Evolutionary conservation across 148 eudicot genomes (phyloP).

Genomic region (Amaranthus palmeri): DNA sequence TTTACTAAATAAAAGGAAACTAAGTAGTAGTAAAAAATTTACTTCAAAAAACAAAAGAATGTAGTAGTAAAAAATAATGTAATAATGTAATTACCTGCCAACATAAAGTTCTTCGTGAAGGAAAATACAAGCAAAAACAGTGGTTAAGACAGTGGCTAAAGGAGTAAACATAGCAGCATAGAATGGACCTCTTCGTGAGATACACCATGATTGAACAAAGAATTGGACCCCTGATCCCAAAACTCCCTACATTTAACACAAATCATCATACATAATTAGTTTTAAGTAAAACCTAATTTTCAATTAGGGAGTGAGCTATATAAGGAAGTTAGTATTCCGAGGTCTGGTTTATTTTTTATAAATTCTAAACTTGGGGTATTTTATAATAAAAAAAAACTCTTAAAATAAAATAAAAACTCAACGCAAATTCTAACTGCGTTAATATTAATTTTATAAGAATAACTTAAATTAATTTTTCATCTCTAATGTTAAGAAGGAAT

Average conservation of each 20-base stretch:
- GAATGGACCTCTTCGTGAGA: slow-evolving; percentile 56
- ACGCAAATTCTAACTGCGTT: too few relatives aligned
- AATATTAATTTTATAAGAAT: too few relatives aligned
- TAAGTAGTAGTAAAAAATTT: background rate
- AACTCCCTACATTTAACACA: slow-evolving; percentile 35
- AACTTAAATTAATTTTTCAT: too few relatives aligned
- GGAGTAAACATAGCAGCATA: slow-evolving; percentile 83
- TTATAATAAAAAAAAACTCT: too few relatives aligned
- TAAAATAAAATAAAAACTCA: too few relatives aligned
- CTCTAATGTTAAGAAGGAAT: too few relatives aligned
- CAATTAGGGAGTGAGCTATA: slow-evolving; percentile 34
- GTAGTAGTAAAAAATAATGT: background rate
- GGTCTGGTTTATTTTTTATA: too few relatives aligned
- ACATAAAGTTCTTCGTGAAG: slow-evolving; percentile 51
- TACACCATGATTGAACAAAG: slow-evolving; percentile 69
- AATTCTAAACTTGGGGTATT: too few relatives aligned
- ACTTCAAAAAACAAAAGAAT: background rate
- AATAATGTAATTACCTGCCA: slow-evolving; percentile 43
- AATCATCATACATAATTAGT: slow-evolving; percentile 36
- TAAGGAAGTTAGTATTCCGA: too few relatives aligned
- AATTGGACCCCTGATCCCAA: slow-evolving; percentile 29
- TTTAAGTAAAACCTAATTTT: too few relatives aligned
- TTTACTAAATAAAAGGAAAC: too few relatives aligned
- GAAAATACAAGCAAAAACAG: slow-evolving; percentile 46
- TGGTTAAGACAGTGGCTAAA: slow-evolving; percentile 51